Evolutionary conservation across 2,329 filamentous ascomycete species (phyloP), one percentile per base, ranked within the genome.

Genomic region (Colletotrichum tofieldiae): DNA sequence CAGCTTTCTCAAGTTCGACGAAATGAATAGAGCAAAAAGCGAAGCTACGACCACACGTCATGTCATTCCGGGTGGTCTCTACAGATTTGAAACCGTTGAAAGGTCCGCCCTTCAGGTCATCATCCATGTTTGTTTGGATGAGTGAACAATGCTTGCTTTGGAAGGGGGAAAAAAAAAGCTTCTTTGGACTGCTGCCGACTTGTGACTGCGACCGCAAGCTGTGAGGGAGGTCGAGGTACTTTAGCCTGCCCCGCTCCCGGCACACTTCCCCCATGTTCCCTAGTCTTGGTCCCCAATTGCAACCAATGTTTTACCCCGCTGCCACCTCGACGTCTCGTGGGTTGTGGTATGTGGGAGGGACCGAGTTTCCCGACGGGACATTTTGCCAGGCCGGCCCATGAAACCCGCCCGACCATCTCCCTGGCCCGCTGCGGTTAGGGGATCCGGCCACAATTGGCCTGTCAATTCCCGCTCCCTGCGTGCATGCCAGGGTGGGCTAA

Each of bases 21-120:
- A 65, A 69, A 65, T 47, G 49, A 43, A 63, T 58, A 69, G 39
- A 72, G 59, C 35, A 69, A 37, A 37, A 37, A 39, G 32, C 54
- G 35, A 72, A 29, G 59, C 66, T 35, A 60, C 18, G 59, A 65
- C 23, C 35, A 49, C 14, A 59, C 47, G n/a, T 23, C 35, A n/a
- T 37, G 18, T n/a, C 58, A 29, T 20, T 5, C 18, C 5, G 16
- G 8, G 23, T 8, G 12, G 37, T 20, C 18, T 35, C 43, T 9
- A n/a, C 8, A 32, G 12, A 41, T 20, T 8, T 26, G 4, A 14
- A 20, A 7, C 6, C 26, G 6, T n/a, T 23, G 26, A n/a, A 11
- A 45, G 45, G 32, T 6, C 16, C n/a, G 7, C 8, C 11, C 8
- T 26, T 26, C 2, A 52, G 52, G 32, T 35, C 5, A 9, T 1